phyloP scores from a whole-genome alignment of 2,329 filamentous ascomycete species.

The Bipolaris oryzae region DNA sequence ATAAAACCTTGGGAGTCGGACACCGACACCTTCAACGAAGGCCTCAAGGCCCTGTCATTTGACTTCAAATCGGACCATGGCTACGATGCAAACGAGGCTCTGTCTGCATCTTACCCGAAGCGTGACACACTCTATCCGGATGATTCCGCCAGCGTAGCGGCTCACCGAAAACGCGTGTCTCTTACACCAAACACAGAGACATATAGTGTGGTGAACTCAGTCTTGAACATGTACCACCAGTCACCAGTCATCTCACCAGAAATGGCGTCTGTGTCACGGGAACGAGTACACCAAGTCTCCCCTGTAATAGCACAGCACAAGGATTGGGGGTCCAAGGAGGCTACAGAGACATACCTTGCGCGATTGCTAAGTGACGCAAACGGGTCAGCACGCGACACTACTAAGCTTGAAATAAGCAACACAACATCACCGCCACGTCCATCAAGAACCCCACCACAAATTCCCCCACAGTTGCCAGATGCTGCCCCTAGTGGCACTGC shows the following conservation, averaged over 20 bases:
- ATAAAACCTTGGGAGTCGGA: conserved; percentile 18
- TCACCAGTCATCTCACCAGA: conserved; percentile 47
- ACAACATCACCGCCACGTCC: conserved; percentile 19
- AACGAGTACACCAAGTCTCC: conserved; percentile 55
- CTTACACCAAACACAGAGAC: conserved; percentile 50
- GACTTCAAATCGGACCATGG: conserved; percentile 22
- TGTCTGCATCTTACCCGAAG: conserved; percentile 40
- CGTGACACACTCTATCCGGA: conserved; percentile 45
- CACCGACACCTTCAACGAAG: conserved; percentile 18
- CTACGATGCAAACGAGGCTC: conserved; percentile 37
- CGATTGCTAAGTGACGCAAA: conserved; percentile 50
- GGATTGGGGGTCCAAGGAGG: conserved; percentile 61
- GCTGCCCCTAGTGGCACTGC: conserved; percentile 41
- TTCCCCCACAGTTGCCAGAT: conserved; percentile 35
- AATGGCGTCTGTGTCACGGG: conserved; percentile 47
- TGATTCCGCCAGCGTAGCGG: conserved; percentile 48
- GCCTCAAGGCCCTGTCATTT: conserved; percentile 19
- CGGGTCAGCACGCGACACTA: conserved; percentile 32
- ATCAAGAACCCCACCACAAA: conserved; percentile 24
- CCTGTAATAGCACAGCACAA: conserved; percentile 60
- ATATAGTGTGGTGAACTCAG: conserved; percentile 52
- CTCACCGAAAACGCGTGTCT: conserved; percentile 35
- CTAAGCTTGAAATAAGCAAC: conserved; percentile 18
- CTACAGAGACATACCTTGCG: conserved; percentile 62
- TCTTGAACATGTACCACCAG: conserved; percentile 51